Evolutionary conservation across 2,329 filamentous ascomycete species (phyloP), one percentile per base, ranked within the genome.

Genomic region (Aspergillus pseudonomiae): DNA sequence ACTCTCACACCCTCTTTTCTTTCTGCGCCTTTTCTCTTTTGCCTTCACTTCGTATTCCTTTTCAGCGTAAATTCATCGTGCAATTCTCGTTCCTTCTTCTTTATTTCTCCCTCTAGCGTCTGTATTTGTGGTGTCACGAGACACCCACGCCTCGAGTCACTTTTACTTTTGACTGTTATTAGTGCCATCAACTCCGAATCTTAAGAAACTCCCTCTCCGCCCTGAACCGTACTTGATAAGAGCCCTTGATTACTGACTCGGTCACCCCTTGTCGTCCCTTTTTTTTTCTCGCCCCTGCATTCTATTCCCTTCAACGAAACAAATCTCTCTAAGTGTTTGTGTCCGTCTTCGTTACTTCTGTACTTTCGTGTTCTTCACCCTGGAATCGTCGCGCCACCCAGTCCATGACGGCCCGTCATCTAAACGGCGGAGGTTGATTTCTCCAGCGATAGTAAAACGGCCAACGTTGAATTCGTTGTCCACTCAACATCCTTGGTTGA

Each of bases 381-480:
- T 71, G 71, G 67, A 70, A 68, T 66, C 65, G 36, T 63, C 68
- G 61, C 68, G 67, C 71, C 65, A 70, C 64, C 36, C 64, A 70
- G 71, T 74, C 72, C 68, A 77, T 77, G 75, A 74, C 68, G 72
- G 64, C 46, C 70, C 68, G 69, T 71, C 69, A 64, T 68, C 67
- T 43, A 72, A 73, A 65, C 71, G 73, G 65, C 72, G 74, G 74
- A 76, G 74, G 71, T 68, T 75, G 70, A 70, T 71, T 68, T 75
- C 72, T 68, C 63, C 66, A 61, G 52, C 60, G 52, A 58, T 64
- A 66, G 64, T 61, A 66, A 66, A 26, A 54, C 59, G 55, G 26
- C 19, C 58, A 28, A n/a, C 46, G 34, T 57, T 30, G 59, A 58
- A 53, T 61, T 28, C 39, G 52, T 32, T 57, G 1, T 21, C 54